phyloP scores from a whole-genome alignment of 768 basidiomycete genomes.

The Neoboletus magnificus region DNA sequence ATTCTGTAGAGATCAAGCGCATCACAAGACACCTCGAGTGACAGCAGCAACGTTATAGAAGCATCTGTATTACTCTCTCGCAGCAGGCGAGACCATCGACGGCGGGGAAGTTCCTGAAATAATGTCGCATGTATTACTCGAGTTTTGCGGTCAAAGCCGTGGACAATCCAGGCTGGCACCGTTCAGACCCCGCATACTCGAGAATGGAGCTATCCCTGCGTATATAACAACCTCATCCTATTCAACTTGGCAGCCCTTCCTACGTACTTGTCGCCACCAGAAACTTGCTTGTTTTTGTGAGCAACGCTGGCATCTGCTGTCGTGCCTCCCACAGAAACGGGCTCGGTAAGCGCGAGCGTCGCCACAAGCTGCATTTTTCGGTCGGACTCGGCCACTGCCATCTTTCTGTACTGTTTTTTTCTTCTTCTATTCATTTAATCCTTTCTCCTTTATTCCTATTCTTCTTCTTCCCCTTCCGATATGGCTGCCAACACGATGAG shows the following conservation, averaged over 20 bases:
- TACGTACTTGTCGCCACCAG: slow-evolving; percentile 1
- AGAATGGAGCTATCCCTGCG: slow-evolving; percentile 5
- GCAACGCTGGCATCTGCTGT: slow-evolving; percentile 16
- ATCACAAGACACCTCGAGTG: slow-evolving; percentile 26
- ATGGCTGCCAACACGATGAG: slow-evolving; percentile 47
- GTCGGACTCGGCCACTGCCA: slow-evolving; percentile 12
- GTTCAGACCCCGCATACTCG: slow-evolving; percentile 30
- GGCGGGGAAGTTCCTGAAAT: slow-evolving; percentile 19
- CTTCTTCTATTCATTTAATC: slow-evolving; percentile 9
- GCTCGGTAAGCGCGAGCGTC: slow-evolving; percentile 30
- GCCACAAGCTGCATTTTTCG: slow-evolving; percentile 24
- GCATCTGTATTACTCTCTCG: slow-evolving; percentile 22
- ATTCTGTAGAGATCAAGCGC: slow-evolving; percentile 9
- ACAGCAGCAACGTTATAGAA: slow-evolving; percentile 26
- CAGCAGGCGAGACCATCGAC: slow-evolving; percentile 16
- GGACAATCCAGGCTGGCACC: slow-evolving; percentile 21
- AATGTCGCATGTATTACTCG: slow-evolving; percentile 15
- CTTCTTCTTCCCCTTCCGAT: slow-evolving; percentile 7
- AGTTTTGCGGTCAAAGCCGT: slow-evolving; percentile 11
- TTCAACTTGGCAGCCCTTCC: background rate
- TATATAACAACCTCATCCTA: slow-evolving; percentile 21
- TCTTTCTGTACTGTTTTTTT: slow-evolving; percentile 16
- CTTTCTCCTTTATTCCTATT: background rate
- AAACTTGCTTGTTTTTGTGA: background rate
- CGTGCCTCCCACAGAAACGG: slow-evolving; percentile 22